Percentiles rank a stretch among this genome's conserved stretches.
phyloP scores from a whole-genome alignment of 805 yeast species.

The Monosporozyma siamensis region DNA sequence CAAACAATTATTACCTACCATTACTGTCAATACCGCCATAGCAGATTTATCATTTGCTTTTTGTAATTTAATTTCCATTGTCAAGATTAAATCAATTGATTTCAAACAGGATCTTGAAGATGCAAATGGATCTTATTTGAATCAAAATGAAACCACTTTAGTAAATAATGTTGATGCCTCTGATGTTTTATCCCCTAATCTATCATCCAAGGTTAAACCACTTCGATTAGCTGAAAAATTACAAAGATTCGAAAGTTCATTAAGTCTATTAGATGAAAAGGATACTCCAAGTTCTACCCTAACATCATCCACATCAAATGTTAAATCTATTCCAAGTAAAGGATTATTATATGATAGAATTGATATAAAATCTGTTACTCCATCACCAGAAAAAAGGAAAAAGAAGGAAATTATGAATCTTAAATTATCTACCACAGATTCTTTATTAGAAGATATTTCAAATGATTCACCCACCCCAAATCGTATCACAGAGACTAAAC shows the following conservation, averaged over 20 bases:
- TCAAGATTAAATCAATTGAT: conserved; percentile 7
- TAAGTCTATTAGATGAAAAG: background rate
- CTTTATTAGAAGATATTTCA: background rate
- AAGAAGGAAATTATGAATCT: background rate
- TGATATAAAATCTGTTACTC: background rate
- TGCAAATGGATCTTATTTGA: background rate
- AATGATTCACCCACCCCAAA: background rate
- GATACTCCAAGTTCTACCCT: background rate
- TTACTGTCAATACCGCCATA: conserved; percentile 65
- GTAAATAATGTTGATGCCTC: background rate
- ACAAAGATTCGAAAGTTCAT: conserved; percentile 11
- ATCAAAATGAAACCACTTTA: background rate
- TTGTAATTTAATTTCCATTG: conserved; percentile 42
- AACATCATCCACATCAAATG: background rate
- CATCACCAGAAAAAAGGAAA: background rate
- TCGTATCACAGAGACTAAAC: background rate
- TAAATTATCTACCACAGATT: background rate
- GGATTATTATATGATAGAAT: conserved; percentile 2
- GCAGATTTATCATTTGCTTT: conserved; percentile 61
- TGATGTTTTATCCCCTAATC: background rate
- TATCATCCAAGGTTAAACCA: conserved; percentile 44
- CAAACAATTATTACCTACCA: conserved; percentile 48
- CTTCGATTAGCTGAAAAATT: conserved; percentile 53
- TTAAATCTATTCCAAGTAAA: conserved; percentile 1
- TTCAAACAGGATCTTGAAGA: background rate